These are phyloP conservation scores for Boletus vinaceobasis DNA, from an alignment of 768 basidiomycete species.

Conservation along the genomic window DNA sequence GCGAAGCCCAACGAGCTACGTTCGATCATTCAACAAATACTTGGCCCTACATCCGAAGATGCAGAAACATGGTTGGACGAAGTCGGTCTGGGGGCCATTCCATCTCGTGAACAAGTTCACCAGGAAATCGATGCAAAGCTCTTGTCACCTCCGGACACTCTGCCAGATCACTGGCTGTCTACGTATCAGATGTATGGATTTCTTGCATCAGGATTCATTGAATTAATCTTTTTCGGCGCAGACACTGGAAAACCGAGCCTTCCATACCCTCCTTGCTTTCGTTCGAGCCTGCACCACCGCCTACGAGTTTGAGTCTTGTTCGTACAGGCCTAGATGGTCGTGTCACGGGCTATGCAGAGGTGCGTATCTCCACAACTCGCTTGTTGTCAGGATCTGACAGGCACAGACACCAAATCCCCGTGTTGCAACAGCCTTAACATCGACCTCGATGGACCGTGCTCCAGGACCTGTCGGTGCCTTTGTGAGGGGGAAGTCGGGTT, in stretches of 20 bases:
- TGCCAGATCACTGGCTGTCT: constrained; percentile 73
- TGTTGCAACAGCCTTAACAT: constrained; percentile 69
- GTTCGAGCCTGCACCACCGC: constrained; percentile 66
- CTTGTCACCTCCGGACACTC: constrained; percentile 59
- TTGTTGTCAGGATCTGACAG: constrained; percentile 3
- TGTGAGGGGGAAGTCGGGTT: constrained; percentile 89
- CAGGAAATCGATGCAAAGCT: constrained; percentile 72
- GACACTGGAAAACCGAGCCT: constrained; percentile 68
- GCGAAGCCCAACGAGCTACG: constrained; percentile 10
- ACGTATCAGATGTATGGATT: constrained; percentile 76
- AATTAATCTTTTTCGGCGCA: constrained; percentile 30
- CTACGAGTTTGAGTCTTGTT: constrained; percentile 70
- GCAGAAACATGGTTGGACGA: constrained; percentile 45
- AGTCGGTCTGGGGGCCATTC: constrained; percentile 56
- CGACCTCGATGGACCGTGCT: constrained; percentile 80
- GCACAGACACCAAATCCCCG: constrained; percentile 53
- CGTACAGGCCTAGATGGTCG: constrained; percentile 77
- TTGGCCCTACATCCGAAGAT: constrained; percentile 41
- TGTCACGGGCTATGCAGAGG: constrained; percentile 81
- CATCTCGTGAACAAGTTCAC: constrained; percentile 58
- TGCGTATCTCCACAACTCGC: constrained; percentile 29
- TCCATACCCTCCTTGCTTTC: constrained; percentile 62
- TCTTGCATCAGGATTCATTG: constrained; percentile 4
- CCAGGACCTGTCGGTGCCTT: constrained; percentile 78
- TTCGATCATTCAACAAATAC: constrained; percentile 43